Evolutionary conservation across 2,329 filamentous ascomycete species (phyloP).

Genomic region (Stylonectria norvegica): DNA sequence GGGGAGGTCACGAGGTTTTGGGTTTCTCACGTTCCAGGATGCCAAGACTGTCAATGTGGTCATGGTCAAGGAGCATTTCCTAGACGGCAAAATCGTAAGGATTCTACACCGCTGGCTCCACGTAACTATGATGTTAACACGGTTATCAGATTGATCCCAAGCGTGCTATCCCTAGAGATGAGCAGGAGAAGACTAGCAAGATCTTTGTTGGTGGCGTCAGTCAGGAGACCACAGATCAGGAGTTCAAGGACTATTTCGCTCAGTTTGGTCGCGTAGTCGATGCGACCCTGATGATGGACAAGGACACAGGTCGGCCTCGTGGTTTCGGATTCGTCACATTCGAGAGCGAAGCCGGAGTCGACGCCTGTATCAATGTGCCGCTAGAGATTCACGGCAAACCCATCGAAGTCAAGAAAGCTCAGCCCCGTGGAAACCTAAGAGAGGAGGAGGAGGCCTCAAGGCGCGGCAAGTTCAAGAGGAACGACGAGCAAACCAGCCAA

Average conservation of each 20-base stretch:
- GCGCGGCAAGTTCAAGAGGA: constrained; percentile 59
- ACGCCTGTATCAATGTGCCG: constrained; percentile 78
- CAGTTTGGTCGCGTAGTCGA: constrained; percentile 96
- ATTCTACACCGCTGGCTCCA: constrained; percentile 10
- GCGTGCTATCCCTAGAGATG: constrained; percentile 91
- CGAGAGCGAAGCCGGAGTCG: constrained; percentile 91
- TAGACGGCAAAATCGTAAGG: constrained; percentile 98
- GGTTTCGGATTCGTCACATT: constrained; percentile 99
- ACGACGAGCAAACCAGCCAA: constrained; percentile 42
- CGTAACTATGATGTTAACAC: constrained; percentile 19
- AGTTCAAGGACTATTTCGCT: constrained; percentile 95
- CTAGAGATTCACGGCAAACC: constrained; percentile 93
- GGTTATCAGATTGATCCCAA: constrained; percentile 87
- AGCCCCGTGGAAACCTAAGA: constrained; percentile 88
- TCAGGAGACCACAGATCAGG: constrained; percentile 92
- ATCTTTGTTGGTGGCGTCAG: constrained; percentile 98
- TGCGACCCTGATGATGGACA: constrained; percentile 99
- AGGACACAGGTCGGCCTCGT: constrained; percentile 93
- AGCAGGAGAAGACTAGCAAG: constrained; percentile 97
- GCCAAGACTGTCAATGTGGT: constrained; percentile 97
- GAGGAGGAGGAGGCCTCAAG: constrained; percentile 78
- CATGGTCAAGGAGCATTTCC: constrained; percentile 98
- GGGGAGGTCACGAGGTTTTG: constrained; percentile 90
- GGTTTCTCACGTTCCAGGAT: constrained; percentile 96
- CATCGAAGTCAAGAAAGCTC: constrained; percentile 97